phyloP scores from a whole-genome alignment of 805 yeast species.

The Cyberlindnera mississippiensis region DNA sequence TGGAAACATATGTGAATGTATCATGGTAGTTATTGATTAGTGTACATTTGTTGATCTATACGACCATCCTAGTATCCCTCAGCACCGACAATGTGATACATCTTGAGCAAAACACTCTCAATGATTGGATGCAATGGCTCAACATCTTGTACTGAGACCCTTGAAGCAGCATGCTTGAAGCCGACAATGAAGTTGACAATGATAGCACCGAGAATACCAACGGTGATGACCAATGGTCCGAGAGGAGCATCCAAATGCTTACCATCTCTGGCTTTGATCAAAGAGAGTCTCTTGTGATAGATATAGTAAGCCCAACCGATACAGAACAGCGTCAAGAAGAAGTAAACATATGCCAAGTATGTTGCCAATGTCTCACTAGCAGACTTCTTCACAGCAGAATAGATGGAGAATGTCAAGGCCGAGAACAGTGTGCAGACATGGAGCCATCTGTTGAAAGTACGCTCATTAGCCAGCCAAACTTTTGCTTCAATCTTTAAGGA shows the following conservation, averaged over 20 bases:
- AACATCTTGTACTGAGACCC: constrained; percentile 13
- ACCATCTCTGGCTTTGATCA: constrained; percentile 79
- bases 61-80: constrained; percentile 10
- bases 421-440: constrained; percentile 83
- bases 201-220: constrained; percentile 63
- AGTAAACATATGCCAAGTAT: constrained; percentile 71
- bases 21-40: too few species aligned
- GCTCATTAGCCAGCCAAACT: constrained; percentile 97
- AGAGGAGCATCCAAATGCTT: constrained; percentile 83
- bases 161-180: constrained; percentile 37
- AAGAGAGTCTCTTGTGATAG: constrained; percentile 63
- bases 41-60: not conserved
- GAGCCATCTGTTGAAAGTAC: constrained; percentile 95
- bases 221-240: constrained; percentile 81
- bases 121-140: constrained; percentile 24
- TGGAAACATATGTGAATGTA: too few species aligned
- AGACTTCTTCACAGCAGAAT: constrained; percentile 68
- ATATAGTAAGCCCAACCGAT: constrained; percentile 88
- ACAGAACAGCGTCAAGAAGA: constrained; percentile 74
- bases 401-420: constrained; percentile 79
- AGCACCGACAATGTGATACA: constrained; percentile 34
- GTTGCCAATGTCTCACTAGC: constrained; percentile 62
- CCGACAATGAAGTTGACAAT: constrained; percentile 71
- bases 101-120: constrained; percentile 28
- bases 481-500: constrained; percentile 94